Percentiles rank a stretch among this genome's conserved stretches.
Conservation (phyloP, 2,329 filamentous ascomycete species). For the Eurotiales sp. region DNA sequence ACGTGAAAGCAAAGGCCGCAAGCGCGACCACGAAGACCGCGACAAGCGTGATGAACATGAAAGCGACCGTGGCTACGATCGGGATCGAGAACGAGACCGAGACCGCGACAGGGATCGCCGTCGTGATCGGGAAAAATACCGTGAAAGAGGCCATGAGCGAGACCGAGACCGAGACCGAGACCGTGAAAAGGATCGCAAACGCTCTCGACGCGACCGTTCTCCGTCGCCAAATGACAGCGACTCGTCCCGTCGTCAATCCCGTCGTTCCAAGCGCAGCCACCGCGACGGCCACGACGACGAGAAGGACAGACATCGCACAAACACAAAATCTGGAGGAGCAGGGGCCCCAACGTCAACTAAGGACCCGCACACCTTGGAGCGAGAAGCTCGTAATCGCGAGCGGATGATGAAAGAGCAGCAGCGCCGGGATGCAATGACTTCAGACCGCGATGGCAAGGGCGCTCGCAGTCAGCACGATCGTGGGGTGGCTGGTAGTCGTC, state of each 20-base stretch:
- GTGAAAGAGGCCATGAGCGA: slow-evolving; percentile 31
- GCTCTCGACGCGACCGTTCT: slow-evolving; percentile 40
- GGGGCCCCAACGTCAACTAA: no score
- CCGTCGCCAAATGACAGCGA: slow-evolving; percentile 30
- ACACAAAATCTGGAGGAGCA: slow-evolving; percentile 13
- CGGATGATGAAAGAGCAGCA: slow-evolving; percentile 64
- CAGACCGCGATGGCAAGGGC: slow-evolving; percentile 27
- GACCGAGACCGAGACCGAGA: slow-evolving; percentile 30
- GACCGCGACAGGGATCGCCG: slow-evolving; percentile 37
- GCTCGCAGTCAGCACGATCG: slow-evolving; percentile 25
- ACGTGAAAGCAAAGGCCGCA: slow-evolving; percentile 22
- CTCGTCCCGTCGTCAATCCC: slow-evolving; percentile 31
- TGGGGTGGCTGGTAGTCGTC: slow-evolving; percentile 32
- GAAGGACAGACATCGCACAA: slow-evolving; percentile 18
- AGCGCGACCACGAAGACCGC: slow-evolving; percentile 23
- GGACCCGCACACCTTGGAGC: slow-evolving; percentile 72
- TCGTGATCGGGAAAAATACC: slow-evolving; percentile 31
- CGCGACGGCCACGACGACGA: slow-evolving; percentile 17
- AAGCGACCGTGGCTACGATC: slow-evolving; percentile 22
- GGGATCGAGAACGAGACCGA: slow-evolving; percentile 40
- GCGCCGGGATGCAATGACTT: slow-evolving; percentile 50
- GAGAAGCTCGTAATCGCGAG: slow-evolving; percentile 63
- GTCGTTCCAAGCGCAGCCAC: slow-evolving; percentile 33
- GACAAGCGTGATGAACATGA: slow-evolving; percentile 23
- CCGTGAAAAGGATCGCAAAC: slow-evolving; percentile 30